Evolutionary conservation across 768 basidiomycete species (phyloP), one percentile per base, ranked within the genome.

Genomic region (Suillus weaverae): DNA sequence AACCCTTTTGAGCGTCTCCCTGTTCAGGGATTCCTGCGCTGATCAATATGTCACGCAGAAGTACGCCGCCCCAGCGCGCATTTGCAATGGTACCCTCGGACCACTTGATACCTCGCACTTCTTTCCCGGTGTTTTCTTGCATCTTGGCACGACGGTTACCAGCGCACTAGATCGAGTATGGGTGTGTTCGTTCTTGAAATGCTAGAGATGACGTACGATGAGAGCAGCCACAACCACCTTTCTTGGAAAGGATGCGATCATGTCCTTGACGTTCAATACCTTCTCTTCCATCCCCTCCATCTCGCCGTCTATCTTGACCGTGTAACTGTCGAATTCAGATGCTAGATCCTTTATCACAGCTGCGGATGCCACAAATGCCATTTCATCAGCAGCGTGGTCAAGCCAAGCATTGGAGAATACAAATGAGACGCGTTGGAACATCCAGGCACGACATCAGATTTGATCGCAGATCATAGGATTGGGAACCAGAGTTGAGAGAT

Each of bases 81-180:
- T 91, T 91, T 63, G 85, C 85, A 55, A 89, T 84, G n/a, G 87
- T 88, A 22, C 87, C 90, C 64, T 88, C 86, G 26, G 79, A 79
- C 89, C 89, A 90, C 4, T 80, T 81, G 30, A 90, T 82, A 9
- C 88, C 88, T 43, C 84, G 76, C 0, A 89, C 88, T 2, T 63
- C 46, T 18, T 46, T 66, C 0, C 80, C 77, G 63, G 85, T 87
- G 46, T 84, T 81, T 8, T 78, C 75, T 9, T 83, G 84, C 88
- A 89, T 89, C 75, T 87, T 86, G 60, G 82, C 85, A 13, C 88
- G 80, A 65, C 88, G 80, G 67, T 89, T 89, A n/a, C 88, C 88
- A 8, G 88, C 88, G 66, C 88, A 89, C 86, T 79, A 53, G 36
- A 16, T 36, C 7, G 18, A 48, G 26, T 10, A 43, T 54, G 22